Evolutionary conservation across 208 protist genomes (phyloP).

Genomic region (Angomonas ambiguus): DNA sequence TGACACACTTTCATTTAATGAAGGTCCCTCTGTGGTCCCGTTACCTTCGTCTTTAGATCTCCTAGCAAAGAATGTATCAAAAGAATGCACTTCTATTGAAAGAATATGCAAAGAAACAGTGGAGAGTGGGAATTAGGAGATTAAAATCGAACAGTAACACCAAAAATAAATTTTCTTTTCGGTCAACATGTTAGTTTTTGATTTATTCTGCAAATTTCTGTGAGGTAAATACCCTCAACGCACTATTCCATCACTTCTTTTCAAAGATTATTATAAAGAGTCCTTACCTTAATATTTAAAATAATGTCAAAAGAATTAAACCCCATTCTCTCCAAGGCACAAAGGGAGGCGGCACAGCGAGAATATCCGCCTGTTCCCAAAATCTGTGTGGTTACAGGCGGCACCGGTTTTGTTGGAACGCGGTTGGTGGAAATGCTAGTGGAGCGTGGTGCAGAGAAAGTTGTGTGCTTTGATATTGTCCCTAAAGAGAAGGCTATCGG

Average conservation of each 20-base stretch:
- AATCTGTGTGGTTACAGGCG: constrained; percentile 89
- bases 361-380: constrained; percentile 78
- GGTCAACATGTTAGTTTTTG: background rate
- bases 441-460: constrained; percentile 89
- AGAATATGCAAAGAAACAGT: background rate
- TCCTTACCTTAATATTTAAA: constrained; percentile 5
- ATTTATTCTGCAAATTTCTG: background rate
- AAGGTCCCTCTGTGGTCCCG: constrained; percentile 35
- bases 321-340: constrained; percentile 55
- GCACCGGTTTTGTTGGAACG: constrained; percentile 93
- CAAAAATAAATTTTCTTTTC: background rate
- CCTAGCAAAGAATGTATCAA: constrained; percentile 13
- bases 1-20: background rate
- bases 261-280: constrained; percentile 2
- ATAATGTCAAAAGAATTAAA: constrained; percentile 27
- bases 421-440: constrained; percentile 95
- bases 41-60: constrained; percentile 13
- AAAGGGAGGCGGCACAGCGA: constrained; percentile 43
- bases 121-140: background rate
- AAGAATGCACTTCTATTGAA: background rate
- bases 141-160: too few relatives aligned
- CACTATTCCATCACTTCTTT: constrained; percentile 1
- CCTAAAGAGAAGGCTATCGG: constrained; percentile 64
- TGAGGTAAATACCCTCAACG: too few relatives aligned
- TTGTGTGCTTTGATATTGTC: constrained; percentile 91